Evolutionary conservation across 768 basidiomycete genomes (phyloP).

Genomic region (Fistulinella prunicolor): DNA sequence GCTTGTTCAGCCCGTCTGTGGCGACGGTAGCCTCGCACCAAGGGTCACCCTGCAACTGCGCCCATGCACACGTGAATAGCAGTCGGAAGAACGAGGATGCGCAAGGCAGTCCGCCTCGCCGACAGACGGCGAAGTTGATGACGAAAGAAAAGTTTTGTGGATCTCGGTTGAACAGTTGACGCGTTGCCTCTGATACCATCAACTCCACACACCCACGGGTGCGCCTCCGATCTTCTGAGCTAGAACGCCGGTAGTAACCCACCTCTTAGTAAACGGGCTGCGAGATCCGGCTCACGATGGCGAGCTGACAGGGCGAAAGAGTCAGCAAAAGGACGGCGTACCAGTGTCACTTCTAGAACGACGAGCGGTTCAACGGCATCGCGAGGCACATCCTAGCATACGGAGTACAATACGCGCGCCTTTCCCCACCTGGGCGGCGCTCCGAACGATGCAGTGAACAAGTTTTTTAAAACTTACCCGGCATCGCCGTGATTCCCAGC

Average conservation of each 20-base stretch:
- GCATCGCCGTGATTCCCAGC: slow-evolving; percentile 33
- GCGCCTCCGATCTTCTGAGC: too few relatives aligned
- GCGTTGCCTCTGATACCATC: slow-evolving; percentile 59
- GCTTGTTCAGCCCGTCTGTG: neutral
- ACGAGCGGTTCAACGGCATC: too few relatives aligned
- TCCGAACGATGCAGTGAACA: too few relatives aligned
- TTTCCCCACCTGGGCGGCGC: too few relatives aligned
- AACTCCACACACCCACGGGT: too few relatives aligned
- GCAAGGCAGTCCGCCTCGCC: slow-evolving; percentile 39
- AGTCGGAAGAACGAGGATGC: too few relatives aligned
- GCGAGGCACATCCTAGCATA: slow-evolving; percentile 36
- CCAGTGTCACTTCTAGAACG: too few relatives aligned
- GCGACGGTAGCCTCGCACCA: slow-evolving; percentile 55
- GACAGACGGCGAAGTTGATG: slow-evolving; percentile 45
- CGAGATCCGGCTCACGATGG: slow-evolving; percentile 34
- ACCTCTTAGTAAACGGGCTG: slow-evolving; percentile 31
- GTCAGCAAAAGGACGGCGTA: too few relatives aligned
- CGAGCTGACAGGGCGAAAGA: too few relatives aligned
- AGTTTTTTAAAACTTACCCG: slow-evolving; percentile 53
- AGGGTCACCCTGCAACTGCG: slow-evolving; percentile 67
- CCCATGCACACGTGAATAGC: neutral
- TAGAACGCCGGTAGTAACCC: too few relatives aligned
- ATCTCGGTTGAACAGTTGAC: slow-evolving; percentile 65
- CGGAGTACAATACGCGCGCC: too few relatives aligned
- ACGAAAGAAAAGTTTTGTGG: slow-evolving; percentile 50